Percentiles rank a stretch among this genome's conserved stretches.
phyloP scores from a whole-genome alignment of 2,329 filamentous ascomycete species.

The Periconia sp. region DNA sequence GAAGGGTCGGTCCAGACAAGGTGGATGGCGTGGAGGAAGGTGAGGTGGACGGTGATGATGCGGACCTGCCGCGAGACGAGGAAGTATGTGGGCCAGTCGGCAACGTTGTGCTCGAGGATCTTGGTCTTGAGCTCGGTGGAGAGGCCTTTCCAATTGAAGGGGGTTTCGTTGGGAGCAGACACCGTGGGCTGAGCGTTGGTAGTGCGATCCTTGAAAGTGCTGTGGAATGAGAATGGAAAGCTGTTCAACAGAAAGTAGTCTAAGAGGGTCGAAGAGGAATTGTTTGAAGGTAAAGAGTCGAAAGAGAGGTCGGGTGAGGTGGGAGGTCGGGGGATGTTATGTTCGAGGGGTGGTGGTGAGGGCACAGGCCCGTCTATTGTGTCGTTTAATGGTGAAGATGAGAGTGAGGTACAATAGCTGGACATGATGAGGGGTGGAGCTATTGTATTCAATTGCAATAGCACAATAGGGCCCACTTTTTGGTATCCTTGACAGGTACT shows the following conservation, averaged over 20 bases:
- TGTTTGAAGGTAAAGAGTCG: neutral
- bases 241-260: neutral
- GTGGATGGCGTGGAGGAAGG: slow-evolving; percentile 8
- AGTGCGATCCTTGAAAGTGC: neutral
- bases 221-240: neutral
- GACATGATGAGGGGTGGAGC: neutral
- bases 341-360: too few species aligned
- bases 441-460: neutral
- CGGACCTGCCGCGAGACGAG: slow-evolving; percentile 26
- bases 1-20: neutral
- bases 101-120: slow-evolving; percentile 23
- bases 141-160: slow-evolving; percentile 26
- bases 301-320: neutral
- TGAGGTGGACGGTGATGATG: slow-evolving; percentile 18
- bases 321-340: neutral
- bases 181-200: neutral
- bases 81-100: slow-evolving; percentile 7
- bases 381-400: neutral
- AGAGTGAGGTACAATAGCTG: neutral
- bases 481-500: neutral
- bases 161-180: slow-evolving; percentile 16
- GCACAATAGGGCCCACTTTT: neutral
- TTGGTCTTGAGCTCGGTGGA: slow-evolving; percentile 31
- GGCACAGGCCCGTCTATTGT: neutral
- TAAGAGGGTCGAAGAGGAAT: neutral